Evolutionary conservation across 163 green algal genomes (phyloP), one percentile per base, ranked within the genome.

Genomic region (Coccomyxa subellipsoidea): DNA sequence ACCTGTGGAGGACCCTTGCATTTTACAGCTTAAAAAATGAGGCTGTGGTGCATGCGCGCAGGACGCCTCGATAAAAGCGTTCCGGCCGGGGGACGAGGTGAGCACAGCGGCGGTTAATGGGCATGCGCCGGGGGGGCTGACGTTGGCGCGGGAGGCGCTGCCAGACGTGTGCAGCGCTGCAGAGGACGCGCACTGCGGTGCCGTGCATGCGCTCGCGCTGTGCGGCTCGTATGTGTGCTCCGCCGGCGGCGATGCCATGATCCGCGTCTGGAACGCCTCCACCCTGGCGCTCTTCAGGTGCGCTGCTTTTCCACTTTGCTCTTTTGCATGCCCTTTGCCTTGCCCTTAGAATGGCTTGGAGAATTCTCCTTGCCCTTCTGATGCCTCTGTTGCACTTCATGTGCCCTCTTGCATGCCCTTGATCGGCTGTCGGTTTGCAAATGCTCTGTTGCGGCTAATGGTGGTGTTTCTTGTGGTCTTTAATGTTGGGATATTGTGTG

Each of bases 211-310:
- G 31, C 86, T 98, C 54, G 90, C 90, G 29, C 38, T 86, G 15
- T 87, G 79, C 80, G 81, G 59, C 27, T 53, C 69, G 0, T 85
- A 87, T 72, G 40, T 92, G 10, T 90, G 77, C 82, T 85, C 77
- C 47, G 93, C 90, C 35, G 90, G 89, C 70, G 85, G 82, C 59
- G 93, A 96, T 87, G 83, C 87, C 38, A 93, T 91, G 69, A 92
- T 98, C 54, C 88, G 93, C 29, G 91, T 98, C 59, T 98, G 95
- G 95, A 38, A 84, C 21, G 80, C 82, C 7, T 84, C 54, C 34
- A 88, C 84, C 38, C 89, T 98, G 54, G 59, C 86, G 70, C 87
- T 91, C 54, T 86, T 94, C 72, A 84, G 83, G 83, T 73, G n/a
- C 27, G 47, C 47, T n/a, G n/a, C n/a, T n/a, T n/a, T n/a, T n/a